Conservation (phyloP, 352 stramenopile genomes). For the Blastocystis hominis region DNA sequence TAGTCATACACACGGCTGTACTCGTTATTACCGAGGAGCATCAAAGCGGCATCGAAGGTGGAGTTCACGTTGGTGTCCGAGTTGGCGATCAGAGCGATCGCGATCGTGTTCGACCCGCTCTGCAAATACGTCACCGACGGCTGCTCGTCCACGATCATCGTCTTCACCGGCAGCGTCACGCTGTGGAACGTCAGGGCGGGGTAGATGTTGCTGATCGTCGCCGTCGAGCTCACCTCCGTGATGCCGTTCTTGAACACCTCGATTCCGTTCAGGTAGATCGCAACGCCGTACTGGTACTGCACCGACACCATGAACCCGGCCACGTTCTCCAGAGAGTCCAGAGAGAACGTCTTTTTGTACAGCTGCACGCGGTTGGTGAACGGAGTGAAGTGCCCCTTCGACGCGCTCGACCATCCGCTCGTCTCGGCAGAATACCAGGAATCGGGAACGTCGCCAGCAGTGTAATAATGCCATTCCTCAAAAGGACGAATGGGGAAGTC, state of each 20-base stretch:
- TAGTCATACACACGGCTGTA: constrained; percentile 7
- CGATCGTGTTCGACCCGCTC: neutral
- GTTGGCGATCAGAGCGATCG: neutral
- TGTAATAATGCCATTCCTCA: neutral
- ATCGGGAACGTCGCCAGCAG: neutral
- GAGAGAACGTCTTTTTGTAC: neutral
- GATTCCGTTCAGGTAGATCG: neutral
- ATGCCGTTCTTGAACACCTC: constrained; percentile 22
- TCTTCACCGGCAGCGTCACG: neutral
- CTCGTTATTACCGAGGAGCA: neutral
- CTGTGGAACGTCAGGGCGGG: neutral
- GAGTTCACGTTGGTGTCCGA: neutral
- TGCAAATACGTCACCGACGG: neutral
- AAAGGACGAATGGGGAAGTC: neutral
- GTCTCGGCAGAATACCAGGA: neutral
- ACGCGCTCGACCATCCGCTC: neutral
- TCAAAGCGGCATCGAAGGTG: neutral
- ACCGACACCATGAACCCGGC: constrained; percentile 28
- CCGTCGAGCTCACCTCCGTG: neutral
- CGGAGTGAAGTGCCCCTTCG: neutral
- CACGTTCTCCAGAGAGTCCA: neutral
- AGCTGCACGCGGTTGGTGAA: constrained; percentile 25
- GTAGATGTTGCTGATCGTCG: neutral
- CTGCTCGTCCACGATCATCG: neutral
- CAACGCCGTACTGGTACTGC: constrained; percentile 11